Evolutionary conservation across 2,329 filamentous ascomycete genomes (phyloP), one percentile per base, ranked within the genome.

Genomic region (Fusarium sp.): DNA sequence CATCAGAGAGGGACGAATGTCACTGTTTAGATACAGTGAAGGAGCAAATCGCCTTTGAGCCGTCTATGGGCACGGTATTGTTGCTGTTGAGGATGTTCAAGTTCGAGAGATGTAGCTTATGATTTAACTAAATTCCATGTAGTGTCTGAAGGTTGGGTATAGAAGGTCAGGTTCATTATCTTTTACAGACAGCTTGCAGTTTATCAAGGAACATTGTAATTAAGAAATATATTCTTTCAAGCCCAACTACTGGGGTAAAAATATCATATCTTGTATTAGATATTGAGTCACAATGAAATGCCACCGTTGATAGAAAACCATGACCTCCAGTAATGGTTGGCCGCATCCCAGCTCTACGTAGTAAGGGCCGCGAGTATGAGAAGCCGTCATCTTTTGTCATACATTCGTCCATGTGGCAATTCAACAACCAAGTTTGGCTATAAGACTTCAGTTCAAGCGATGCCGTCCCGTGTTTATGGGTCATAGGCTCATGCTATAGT

Each of bases 1-100:
- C 63, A 66, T 35, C 65, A 72, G 45, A 71, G 68, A 27, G 63
- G 64, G 4, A 36, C 44, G 4, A 56, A 65, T 41, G 59, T 71
- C 3, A 45, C 62, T 45, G 67, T 67, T 22, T 72, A 62, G 38
- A 18, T 25, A 14, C 7, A 36, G n/a, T 15, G 6, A 33, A 14
- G 13, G 31, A n/a, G 29, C 12, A 18, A 49, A 38, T 17, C 17
- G 4, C 22, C 18, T 39, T 31, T 22, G 27, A 27, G 14, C 36
- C 3, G 29, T 46, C 17, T 27, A 7, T n/a, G 20, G 17, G 25
- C 8, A n/a, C 25, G 53, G 25, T 7, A 29, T 62, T 18, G 14
- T 15, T 33, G 31, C 20, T 29, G 10, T 33, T 29, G 12, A 25
- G n/a, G 17, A 33, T 22, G 13, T 45, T 27, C 17, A 25, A 13